Conservation (phyloP, 1,284 basidiomycete species). For the Heliocybe sulcata region DNA sequence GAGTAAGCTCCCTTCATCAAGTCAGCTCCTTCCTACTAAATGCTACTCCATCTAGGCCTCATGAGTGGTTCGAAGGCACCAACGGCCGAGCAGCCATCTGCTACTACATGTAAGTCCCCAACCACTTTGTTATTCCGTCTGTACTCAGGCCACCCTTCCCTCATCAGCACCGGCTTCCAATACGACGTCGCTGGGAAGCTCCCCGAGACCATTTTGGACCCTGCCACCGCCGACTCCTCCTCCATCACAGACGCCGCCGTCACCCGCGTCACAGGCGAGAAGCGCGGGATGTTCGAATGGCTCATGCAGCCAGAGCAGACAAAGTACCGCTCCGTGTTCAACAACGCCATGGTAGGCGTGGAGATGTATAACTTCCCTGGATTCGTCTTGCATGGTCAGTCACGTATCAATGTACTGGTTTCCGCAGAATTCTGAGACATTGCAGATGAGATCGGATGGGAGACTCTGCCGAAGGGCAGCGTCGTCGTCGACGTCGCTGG, state of each 20-base stretch:
- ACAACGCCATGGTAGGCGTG: constrained; percentile 18
- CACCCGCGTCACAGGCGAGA: constrained; percentile 16
- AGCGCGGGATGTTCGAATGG: constrained; percentile 17
- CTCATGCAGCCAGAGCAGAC: constrained; percentile 17
- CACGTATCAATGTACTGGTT: neutral
- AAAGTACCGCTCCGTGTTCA: constrained; percentile 14
- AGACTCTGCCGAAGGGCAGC: constrained; percentile 17
- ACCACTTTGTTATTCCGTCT: neutral
- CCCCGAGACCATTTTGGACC: constrained; percentile 17
- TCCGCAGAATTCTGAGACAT: neutral
- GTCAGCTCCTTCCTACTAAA: constrained; percentile 11
- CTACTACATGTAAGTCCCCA: neutral
- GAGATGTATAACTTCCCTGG: constrained; percentile 15
- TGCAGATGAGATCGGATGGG: constrained; percentile 26
- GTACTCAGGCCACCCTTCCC: neutral
- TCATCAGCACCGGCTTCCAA: constrained; percentile 15
- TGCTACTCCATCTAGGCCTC: neutral
- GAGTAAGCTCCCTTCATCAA: constrained; percentile 15
- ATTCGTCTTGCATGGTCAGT: constrained; percentile 10
- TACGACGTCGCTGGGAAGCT: constrained; percentile 18
- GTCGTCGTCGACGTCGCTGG: constrained; percentile 36
- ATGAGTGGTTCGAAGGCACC: neutral
- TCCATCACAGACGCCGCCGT: constrained; percentile 17
- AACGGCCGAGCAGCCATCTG: neutral
- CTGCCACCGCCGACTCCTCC: constrained; percentile 12